Evolutionary conservation across 768 basidiomycete genomes (phyloP).

Genomic region (Russula ochroleuca): DNA sequence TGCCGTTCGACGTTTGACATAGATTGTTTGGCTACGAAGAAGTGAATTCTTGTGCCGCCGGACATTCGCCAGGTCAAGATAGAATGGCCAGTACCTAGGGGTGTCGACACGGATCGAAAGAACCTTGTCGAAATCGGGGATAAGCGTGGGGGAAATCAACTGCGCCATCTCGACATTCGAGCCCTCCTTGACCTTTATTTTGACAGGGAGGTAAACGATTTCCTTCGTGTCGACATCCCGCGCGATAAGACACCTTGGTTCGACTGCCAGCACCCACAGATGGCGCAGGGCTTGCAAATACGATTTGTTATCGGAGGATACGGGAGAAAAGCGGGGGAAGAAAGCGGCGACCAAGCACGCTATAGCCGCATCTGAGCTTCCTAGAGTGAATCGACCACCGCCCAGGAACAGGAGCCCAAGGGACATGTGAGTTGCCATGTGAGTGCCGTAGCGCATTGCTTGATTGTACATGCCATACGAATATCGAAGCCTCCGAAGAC

Average conservation of each 20-base stretch:
- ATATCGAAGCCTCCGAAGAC: conserved; percentile 79
- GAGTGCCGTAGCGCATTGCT: conserved; percentile 76
- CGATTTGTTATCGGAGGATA: conserved; percentile 81
- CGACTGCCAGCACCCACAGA: conserved; percentile 92
- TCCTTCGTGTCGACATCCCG: conserved; percentile 90
- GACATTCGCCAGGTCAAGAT: conserved; percentile 68
- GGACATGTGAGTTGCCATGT: conserved; percentile 86
- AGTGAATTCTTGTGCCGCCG: conserved; percentile 65
- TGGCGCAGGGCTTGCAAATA: conserved; percentile 92
- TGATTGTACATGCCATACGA: conserved; percentile 82
- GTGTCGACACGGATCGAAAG: conserved; percentile 85
- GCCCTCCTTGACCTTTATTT: conserved; percentile 72
- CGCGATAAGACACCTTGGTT: conserved; percentile 88
- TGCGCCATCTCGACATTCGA: conserved; percentile 61
- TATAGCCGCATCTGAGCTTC: conserved; percentile 87
- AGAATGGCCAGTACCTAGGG: conserved; percentile 93
- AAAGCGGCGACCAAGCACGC: conserved; percentile 87
- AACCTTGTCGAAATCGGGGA: conserved; percentile 82
- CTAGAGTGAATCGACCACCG: conserved; percentile 85
- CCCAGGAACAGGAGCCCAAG: conserved; percentile 91
- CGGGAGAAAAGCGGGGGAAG: conserved; percentile 81
- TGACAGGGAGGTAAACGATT: conserved; percentile 89
- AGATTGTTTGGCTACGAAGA: conserved; percentile 74
- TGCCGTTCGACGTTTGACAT: conserved; percentile 87
- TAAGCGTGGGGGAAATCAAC: conserved; percentile 87